A percentile compares a stretch with the other conserved stretches of the same genome.
phyloP scores from a whole-genome alignment of 345 rosid genomes.

The Geranium brycei region DNA sequence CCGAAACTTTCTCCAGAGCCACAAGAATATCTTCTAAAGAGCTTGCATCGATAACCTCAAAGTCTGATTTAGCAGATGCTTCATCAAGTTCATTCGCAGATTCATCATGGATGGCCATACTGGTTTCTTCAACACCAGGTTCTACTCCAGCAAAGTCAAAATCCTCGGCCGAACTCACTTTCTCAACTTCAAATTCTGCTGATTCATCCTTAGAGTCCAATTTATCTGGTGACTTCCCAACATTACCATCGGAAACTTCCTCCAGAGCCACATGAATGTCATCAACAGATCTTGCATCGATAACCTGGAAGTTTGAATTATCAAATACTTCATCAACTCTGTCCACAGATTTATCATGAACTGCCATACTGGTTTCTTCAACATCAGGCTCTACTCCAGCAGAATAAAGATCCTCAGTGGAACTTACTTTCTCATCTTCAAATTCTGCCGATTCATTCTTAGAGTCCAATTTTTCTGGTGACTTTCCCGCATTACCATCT shows the following conservation, averaged over 20 bases:
- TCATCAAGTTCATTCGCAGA: no score
- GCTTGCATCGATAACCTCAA: slow-evolving; percentile 8
- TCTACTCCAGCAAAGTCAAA: neutral
- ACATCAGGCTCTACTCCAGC: slow-evolving; percentile 6
- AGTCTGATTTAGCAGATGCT: neutral
- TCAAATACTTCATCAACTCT: neutral
- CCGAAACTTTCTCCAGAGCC: slow-evolving; percentile 5
- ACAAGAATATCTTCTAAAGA: slow-evolving; percentile 9
- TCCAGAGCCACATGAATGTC: slow-evolving; percentile 7
- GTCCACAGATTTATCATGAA: slow-evolving; percentile 8
- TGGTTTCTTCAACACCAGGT: slow-evolving; percentile 7
- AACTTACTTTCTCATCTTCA: slow-evolving; percentile 14
- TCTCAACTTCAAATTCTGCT: no score
- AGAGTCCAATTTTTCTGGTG: slow-evolving; percentile 10
- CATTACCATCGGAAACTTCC: slow-evolving; percentile 1
- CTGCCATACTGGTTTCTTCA: neutral
- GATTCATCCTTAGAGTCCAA: neutral
- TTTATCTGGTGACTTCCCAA: neutral
- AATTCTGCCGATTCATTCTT: slow-evolving; percentile 11
- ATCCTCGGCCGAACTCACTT: no score
- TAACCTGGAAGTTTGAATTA: slow-evolving; percentile 6
- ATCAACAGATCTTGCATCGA: slow-evolving; percentile 30
- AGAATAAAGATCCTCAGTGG: slow-evolving; percentile 18
- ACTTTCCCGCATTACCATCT: slow-evolving; percentile 14
- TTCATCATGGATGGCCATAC: no score